phyloP scores from a whole-genome alignment of 352 stramenopile species.

The Phytophthora sojae region DNA sequence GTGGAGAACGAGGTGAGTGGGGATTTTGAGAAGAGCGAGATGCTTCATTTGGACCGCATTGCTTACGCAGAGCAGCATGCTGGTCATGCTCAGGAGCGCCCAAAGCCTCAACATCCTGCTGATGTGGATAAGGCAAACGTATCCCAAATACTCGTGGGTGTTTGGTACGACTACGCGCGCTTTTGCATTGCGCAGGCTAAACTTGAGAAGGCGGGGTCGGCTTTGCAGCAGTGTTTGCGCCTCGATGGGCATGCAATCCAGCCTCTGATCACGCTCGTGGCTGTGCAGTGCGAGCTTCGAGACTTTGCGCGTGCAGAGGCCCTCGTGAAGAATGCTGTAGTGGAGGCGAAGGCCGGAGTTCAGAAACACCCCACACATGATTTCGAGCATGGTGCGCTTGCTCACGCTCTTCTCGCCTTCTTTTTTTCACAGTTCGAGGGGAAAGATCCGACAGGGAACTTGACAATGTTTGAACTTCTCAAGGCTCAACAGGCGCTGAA shows the following conservation, averaged over 20 bases:
- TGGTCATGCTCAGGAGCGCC: constrained; percentile 9
- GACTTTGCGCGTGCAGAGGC: constrained; percentile 56
- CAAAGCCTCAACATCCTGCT: constrained; percentile 13
- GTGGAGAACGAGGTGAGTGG: constrained; percentile 79
- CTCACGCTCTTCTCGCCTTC: constrained; percentile 70
- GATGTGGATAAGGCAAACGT: constrained; percentile 12
- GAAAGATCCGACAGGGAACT: constrained; percentile 63
- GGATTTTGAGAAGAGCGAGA: constrained; percentile 69
- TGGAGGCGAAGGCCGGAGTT: constrained; percentile 21
- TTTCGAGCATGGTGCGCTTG: constrained; percentile 37
- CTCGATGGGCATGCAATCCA: constrained; percentile 50
- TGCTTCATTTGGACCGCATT: constrained; percentile 72
- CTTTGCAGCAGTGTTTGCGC: constrained; percentile 65
- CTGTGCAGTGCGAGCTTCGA: constrained; percentile 65
- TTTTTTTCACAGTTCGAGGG: constrained; percentile 56
- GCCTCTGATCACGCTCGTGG: constrained; percentile 58
- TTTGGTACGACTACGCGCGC: constrained; percentile 74
- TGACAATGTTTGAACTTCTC: constrained; percentile 72
- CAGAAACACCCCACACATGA: constrained; percentile 4
- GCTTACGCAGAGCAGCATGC: constrained; percentile 58
- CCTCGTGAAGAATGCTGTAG: constrained; percentile 55
- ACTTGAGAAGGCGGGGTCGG: constrained; percentile 62
- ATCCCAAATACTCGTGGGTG: constrained; percentile 30
- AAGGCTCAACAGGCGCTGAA: constrained; percentile 57
- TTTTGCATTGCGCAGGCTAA: constrained; percentile 61